Evolutionary conservation across 192 early-diverging fungal species (phyloP), one percentile per base, ranked within the genome.

Genomic region (Diversispora epigaea): DNA sequence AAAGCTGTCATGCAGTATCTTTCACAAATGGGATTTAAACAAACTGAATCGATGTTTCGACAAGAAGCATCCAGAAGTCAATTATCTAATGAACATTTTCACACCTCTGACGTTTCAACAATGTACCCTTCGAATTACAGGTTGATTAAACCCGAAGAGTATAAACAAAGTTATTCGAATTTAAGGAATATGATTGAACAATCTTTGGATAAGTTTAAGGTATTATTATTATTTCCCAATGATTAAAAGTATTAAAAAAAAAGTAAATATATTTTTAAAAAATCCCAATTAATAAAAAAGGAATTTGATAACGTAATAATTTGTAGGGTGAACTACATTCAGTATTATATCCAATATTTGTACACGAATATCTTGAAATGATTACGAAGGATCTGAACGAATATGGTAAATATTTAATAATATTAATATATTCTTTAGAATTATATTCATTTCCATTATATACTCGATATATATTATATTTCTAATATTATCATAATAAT

Each of bases 171-270:
- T 67, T 98, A 98, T 82, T 84, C 81, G 19, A 85, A 85, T 74
- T 82, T 99, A 65, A 80, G 92, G 56, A 85, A 87, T 49, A 97
- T 94, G 94, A 91, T 98, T 54, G 94, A 98, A 64, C 92, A 92
- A 71, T 98, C 95, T 6, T 85, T 99, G 57, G 98, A 98, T 76
- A 87, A 89, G 74, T 99, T 95, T 87, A 94, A 92, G 87, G 92
- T 68, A 46, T 54, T 66, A 15, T 11, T 45, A 47, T 52, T 43
- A 64, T 21, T 1, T 10, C 10, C 32, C 25, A 40, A n/a, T 4
- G n/a, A 9, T 55, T 58, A 46, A 32, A 2, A 60, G 57, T 11
- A n/a, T 19, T 52, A n/a, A 17, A 15, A 25, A 32, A 6, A 9
- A 43, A 25, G 9, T 9, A 54, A 15, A 5, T 22, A 52, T 9